Base-by-base conservation (phyloP, 83 land plant species). In the Larix sibirica region DNA sequence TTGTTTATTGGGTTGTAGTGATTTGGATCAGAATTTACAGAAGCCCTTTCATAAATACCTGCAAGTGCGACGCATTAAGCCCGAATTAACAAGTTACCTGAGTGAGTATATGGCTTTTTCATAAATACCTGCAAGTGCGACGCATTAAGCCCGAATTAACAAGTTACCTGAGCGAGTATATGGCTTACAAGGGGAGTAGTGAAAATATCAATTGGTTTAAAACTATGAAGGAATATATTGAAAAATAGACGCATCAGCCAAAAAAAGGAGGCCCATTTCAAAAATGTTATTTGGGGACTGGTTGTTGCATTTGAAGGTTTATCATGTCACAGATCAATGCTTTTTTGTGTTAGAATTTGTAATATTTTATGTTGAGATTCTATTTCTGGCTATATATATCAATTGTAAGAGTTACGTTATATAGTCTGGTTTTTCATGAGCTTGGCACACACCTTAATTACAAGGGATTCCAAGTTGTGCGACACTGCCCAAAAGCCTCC, bases 1-100 rank as follows among this genome's bases (percentile, higher is more conserved):
- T 18, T 62, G 71, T 13, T 80, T 64, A 13, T 76, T 76, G 79
- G 60, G 60, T 23, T 28, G 13, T 17, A 93, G 95, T 83, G 90
- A 90, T 60, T 83, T 93, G 91, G 93, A 93, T 77, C 93, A 93
- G 84, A 93, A 89, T 67, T 77, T 93, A 65, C 91, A 93, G 87
- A 88, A 91, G 83, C 87, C 86, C 59, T 88, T 93, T 81, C 93
- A 86, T 83, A 93, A 91, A 86, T 93, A 90, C 40, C 81, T 93
- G 33, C 93, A 90, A 83, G 82, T 90, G 1, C 84, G 93, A 79
- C 93, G 93, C 33, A 89, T 93, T 66, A 88, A 89, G 33, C 84
- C 84, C 1, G 86, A 83, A 62, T 77, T 87, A 4, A 85, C 89
- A n/a, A 93, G 86, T 59, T 93, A 86, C 86, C 86, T 93, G 87